These are phyloP conservation scores for Yamadazyma spencermartinsiae DNA, from an alignment of 1,139 yeast genomes.

Conservation along the genomic window DNA sequence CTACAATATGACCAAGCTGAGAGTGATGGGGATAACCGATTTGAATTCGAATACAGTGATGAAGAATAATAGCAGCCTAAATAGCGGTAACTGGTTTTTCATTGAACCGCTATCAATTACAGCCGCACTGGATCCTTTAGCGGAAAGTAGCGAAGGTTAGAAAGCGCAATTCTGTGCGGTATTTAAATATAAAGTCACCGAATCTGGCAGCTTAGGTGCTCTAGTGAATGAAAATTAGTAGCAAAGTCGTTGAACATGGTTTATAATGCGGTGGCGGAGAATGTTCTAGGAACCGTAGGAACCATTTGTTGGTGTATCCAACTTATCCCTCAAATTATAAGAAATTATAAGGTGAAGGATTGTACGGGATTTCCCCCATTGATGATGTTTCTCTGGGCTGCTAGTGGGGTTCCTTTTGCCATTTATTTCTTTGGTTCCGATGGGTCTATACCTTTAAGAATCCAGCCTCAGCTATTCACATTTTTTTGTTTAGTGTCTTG, in stretches of 20 bases:
- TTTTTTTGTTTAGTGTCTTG: conserved; percentile 68
- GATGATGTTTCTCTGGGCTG: conserved; percentile 85
- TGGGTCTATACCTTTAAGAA: conserved; percentile 72
- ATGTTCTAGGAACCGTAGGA: conserved; percentile 84
- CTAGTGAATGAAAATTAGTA: too few relatives aligned
- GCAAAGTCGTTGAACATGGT: conserved; percentile 9
- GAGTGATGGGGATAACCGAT: conserved; percentile 8
- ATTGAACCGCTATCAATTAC: too few relatives aligned
- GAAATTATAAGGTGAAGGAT: conserved; percentile 71
- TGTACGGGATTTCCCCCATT: conserved; percentile 83
- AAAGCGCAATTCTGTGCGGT: neutral
- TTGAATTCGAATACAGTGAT: conserved; percentile 19
- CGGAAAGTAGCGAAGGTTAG: neutral
- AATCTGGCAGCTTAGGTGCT: too few relatives aligned
- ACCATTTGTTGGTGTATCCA: conserved; percentile 92
- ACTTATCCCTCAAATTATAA: conserved; percentile 77
- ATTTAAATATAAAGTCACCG: too few relatives aligned
- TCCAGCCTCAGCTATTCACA: conserved; percentile 86
- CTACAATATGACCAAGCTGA: too few relatives aligned
- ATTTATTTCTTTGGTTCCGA: conserved; percentile 74
- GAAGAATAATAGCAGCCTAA: conserved; percentile 11
- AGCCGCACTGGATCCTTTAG: neutral
- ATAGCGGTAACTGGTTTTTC: too few relatives aligned
- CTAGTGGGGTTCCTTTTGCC: conserved; percentile 80
- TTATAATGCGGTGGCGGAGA: conserved; percentile 52